phyloP scores from a whole-genome alignment of 495 filamentous ascomycete species.

The Penicillium desertorum region DNA sequence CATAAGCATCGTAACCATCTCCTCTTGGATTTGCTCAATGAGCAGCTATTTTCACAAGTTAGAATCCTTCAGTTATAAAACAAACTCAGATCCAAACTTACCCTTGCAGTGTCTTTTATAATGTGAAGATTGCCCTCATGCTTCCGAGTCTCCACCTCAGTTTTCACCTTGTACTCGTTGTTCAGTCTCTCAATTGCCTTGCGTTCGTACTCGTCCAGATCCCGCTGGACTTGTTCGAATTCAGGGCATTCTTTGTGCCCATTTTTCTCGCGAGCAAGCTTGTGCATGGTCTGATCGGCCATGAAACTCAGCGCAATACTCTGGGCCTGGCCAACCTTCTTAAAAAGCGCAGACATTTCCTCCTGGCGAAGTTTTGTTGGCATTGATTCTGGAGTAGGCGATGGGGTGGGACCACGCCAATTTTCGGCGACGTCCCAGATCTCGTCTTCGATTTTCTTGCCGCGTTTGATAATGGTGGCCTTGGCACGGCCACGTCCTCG shows the following conservation, averaged over 20 bases:
- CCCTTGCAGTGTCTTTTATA: constrained; percentile 30
- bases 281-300: constrained; percentile 40
- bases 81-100: constrained; percentile 20
- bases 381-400: constrained; percentile 36
- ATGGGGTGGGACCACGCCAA: constrained; percentile 37
- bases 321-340: constrained; percentile 43
- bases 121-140: constrained; percentile 30
- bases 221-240: constrained; percentile 33
- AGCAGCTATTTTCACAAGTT: constrained; percentile 20
- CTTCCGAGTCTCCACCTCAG: constrained; percentile 29
- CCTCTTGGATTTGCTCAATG: constrained; percentile 35
- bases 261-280: constrained; percentile 41
- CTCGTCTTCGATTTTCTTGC: constrained; percentile 34
- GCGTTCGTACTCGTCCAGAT: constrained; percentile 22
- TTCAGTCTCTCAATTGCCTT: constrained; percentile 24
- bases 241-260: constrained; percentile 46
- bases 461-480: constrained; percentile 14
- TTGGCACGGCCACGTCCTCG: constrained; percentile 31
- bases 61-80: constrained; percentile 11
- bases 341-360: constrained; percentile 44
- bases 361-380: constrained; percentile 44
- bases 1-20: constrained; percentile 38
- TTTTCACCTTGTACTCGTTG: constrained; percentile 31
- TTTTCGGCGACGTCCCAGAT: constrained; percentile 29
- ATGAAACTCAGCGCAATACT: constrained; percentile 40